These are phyloP conservation scores for Vigna angularis DNA, from an alignment of 306 rosid genomes.

Conservation along the genomic window DNA sequence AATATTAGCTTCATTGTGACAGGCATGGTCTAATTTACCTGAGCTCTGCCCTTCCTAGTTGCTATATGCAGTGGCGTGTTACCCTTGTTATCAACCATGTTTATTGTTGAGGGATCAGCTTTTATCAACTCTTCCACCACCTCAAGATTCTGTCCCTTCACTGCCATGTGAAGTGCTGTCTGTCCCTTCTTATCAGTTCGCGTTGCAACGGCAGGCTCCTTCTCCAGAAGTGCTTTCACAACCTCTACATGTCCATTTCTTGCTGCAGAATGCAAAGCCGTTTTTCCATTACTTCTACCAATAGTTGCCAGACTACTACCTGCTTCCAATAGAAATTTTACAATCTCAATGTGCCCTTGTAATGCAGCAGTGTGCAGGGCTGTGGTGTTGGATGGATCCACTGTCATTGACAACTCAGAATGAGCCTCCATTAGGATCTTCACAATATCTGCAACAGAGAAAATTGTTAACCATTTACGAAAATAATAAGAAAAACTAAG, in stretches of 20 bases:
- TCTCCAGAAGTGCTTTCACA: constrained; percentile 61
- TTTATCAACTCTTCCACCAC: constrained; percentile 76
- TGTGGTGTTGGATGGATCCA: constrained; percentile 89
- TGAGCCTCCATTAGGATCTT: constrained; percentile 77
- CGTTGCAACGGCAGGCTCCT: constrained; percentile 72
- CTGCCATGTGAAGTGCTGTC: constrained; percentile 98
- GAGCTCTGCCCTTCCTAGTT: constrained; percentile 80
- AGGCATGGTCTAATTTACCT: constrained; percentile 58
- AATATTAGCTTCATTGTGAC: constrained; percentile 9
- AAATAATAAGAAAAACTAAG: neutral
- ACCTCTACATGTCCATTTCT: constrained; percentile 93
- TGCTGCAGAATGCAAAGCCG: constrained; percentile 91
- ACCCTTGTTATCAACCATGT: constrained; percentile 83
- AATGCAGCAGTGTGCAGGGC: constrained; percentile 98
- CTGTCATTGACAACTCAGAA: constrained; percentile 90
- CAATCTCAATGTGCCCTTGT: constrained; percentile 84
- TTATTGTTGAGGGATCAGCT: constrained; percentile 70
- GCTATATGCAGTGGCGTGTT: constrained; percentile 88
- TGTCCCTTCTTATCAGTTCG: constrained; percentile 93
- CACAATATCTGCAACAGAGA: constrained; percentile 66
- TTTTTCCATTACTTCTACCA: constrained; percentile 92
- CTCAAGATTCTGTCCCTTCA: constrained; percentile 81
- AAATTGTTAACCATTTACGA: neutral
- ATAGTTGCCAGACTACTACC: constrained; percentile 85
- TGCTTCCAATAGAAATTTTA: constrained; percentile 74